Evolutionary conservation across 2,329 filamentous ascomycete genomes (phyloP), one percentile per base, ranked within the genome.

Genomic region (Colletotrichum tropicicola): DNA sequence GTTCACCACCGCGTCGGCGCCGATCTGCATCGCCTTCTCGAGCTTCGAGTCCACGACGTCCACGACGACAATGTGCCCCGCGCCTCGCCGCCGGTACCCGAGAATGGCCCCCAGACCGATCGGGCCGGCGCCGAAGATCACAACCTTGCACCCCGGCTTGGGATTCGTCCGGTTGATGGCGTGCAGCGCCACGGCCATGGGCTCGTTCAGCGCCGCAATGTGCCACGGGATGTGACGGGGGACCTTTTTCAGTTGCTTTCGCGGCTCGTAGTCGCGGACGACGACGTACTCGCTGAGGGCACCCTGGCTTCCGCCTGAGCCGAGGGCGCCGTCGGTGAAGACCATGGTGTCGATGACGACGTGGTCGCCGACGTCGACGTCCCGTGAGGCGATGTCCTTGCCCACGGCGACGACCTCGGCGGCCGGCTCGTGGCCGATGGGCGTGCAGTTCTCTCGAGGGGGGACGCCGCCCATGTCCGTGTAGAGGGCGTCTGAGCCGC

Each of bases 221-320:
- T 59, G 47, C 48, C 57, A 59, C 1, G 48, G 48, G 0, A 59
- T 21, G 0, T 45, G 48, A 2, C 23, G n/a, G 3, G 57, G 48
- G 3, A 59, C 45, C 23, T 54, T 53, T 15, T 21, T 44, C 0
- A 54, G 21, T 13, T 59, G 57, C 37, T 53, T 59, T 21, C 48
- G 48, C 1, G 57, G 48, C n/a, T 45, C 28, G 28, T 59, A 59
- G 28, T 59, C 37, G 7, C 41, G 9, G 2, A 54, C 49, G 28
- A 54, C 57, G 4, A 59, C 57, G 12, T 53, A 59, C 8, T 59
- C 57, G 57, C 57, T 53, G 13, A 54, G 28, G 12, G 35, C 57
- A 2, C 48, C 57, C 21, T 59, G 57, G 9, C 45, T 47, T 0
- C 57, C 57, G 3, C 57, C 57, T 1, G 48, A 59, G 0, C 57